Evolutionary conservation across 2,329 filamentous ascomycete genomes (phyloP).

Genomic region (Phialocephala subalpina): DNA sequence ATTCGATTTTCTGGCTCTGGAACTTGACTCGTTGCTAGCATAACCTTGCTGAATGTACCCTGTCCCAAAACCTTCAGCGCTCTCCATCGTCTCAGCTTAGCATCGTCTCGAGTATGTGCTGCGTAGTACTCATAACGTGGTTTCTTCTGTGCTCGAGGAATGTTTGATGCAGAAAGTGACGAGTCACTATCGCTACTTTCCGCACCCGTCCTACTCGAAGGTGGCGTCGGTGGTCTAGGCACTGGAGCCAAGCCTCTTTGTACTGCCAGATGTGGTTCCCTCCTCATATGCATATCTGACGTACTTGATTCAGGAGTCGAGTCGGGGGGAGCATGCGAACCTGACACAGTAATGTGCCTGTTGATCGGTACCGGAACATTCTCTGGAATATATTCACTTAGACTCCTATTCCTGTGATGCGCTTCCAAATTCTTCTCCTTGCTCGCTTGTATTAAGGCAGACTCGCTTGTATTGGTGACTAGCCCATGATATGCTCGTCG

Average conservation of each 20-base stretch:
- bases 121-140: conserved; percentile 70
- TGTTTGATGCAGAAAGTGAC: conserved; percentile 51
- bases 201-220: conserved; percentile 76
- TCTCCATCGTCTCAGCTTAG: conserved; percentile 79
- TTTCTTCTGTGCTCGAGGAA: conserved; percentile 46
- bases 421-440: conserved; percentile 40
- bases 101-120: conserved; percentile 70
- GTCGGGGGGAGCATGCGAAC: conserved; percentile 58
- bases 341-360: conserved; percentile 77
- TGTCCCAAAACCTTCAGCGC: conserved; percentile 84
- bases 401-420: conserved; percentile 79
- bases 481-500: conserved; percentile 64
- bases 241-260: conserved; percentile 74
- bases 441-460: conserved; percentile 32
- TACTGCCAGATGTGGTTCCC: conserved; percentile 83
- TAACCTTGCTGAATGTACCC: conserved; percentile 94
- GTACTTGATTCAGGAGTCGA: conserved; percentile 56
- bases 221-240: conserved; percentile 79
- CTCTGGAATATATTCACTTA: conserved; percentile 89
- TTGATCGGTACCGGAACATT: conserved; percentile 69
- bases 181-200: conserved; percentile 57
- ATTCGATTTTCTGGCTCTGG: conserved; percentile 53
- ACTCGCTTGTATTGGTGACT: conserved; percentile 34
- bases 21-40: conserved; percentile 85
- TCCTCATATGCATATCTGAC: conserved; percentile 64